Evolutionary conservation across 73 alveolate species (phyloP).

Genomic region (Diophrys appendiculata): DNA sequence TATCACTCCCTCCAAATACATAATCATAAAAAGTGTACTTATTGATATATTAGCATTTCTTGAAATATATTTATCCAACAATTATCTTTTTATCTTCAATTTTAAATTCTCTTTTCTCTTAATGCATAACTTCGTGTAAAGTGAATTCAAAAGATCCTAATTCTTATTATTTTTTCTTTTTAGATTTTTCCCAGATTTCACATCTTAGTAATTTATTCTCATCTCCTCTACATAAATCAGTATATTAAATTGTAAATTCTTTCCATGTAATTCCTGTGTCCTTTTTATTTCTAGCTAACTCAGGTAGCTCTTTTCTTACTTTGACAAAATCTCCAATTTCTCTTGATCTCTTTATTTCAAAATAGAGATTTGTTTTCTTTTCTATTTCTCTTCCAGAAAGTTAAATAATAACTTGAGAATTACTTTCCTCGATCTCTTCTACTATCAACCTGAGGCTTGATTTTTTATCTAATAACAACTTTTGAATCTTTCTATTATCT

Average conservation of each 20-base stretch:
- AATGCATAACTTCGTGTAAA: constrained; percentile 25
- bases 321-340: constrained; percentile 56
- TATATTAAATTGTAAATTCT: constrained; percentile 46
- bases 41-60: constrained; percentile 25
- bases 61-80: constrained; percentile 49
- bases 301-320: constrained; percentile 33
- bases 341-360: constrained; percentile 24
- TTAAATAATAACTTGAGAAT: constrained; percentile 18
- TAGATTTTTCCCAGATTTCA: constrained; percentile 68
- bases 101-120: constrained; percentile 26
- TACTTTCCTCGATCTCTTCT: constrained; percentile 59
- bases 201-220: constrained; percentile 54
- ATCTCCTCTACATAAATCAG: constrained; percentile 78
- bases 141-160: constrained; percentile 56
- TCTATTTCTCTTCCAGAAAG: constrained; percentile 36
- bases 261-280: constrained; percentile 47
- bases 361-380: constrained; percentile 19
- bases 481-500: constrained; percentile 13
- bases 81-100: constrained; percentile 32
- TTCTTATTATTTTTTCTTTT: constrained; percentile 52
- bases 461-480: constrained; percentile 25
- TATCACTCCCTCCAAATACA: constrained; percentile 86
- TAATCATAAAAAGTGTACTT: constrained; percentile 86
- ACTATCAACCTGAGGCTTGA: constrained; percentile 30
- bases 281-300: constrained; percentile 15